A percentile compares a stretch with the other conserved stretches of the same genome.
phyloP scores from a whole-genome alignment of 768 basidiomycete species.

The Austroboletus eburneus region DNA sequence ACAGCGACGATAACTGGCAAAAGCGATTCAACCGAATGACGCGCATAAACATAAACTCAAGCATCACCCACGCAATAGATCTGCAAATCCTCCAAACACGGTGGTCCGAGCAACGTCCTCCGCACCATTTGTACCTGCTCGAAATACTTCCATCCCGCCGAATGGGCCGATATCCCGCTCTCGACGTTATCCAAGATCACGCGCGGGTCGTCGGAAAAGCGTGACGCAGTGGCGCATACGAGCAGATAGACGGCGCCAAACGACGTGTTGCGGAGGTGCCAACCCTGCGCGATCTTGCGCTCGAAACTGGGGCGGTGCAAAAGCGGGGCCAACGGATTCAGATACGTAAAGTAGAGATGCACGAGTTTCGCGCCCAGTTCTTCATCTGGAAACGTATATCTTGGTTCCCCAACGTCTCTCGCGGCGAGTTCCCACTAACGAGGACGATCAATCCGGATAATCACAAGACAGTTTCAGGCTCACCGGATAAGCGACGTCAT shows the following conservation, averaged over 20 bases:
- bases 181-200: conserved; percentile 38
- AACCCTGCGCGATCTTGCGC: conserved; percentile 39
- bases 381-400: conserved; percentile 45
- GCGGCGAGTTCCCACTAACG: conserved; percentile 29
- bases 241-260: conserved; percentile 64
- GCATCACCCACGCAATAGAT: conserved; percentile 53
- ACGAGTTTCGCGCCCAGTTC: conserved; percentile 51
- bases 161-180: conserved; percentile 33
- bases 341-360: conserved; percentile 57
- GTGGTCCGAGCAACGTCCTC: conserved; percentile 51
- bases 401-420: conserved; percentile 15
- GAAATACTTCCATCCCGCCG: conserved; percentile 50
- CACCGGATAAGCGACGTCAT: conserved; percentile 18
- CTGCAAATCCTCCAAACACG: conserved; percentile 69
- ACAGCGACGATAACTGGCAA: conserved; percentile 52
- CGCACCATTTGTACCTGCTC: conserved; percentile 54
- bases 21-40: too few relatives aligned
- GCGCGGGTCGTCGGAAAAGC: conserved; percentile 51
- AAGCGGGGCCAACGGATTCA: conserved; percentile 61
- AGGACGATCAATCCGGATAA: not conserved
- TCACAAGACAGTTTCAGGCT: conserved; percentile 2
- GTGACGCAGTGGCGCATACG: conserved; percentile 66
- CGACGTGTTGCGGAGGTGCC: conserved; percentile 45
- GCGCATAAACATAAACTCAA: too few relatives aligned
- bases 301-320: conserved; percentile 73